A percentile compares a stretch with the other conserved stretches of the same genome.
Conservation (phyloP, 768 basidiomycete genomes). For the Pulveroboletus sp. region DNA sequence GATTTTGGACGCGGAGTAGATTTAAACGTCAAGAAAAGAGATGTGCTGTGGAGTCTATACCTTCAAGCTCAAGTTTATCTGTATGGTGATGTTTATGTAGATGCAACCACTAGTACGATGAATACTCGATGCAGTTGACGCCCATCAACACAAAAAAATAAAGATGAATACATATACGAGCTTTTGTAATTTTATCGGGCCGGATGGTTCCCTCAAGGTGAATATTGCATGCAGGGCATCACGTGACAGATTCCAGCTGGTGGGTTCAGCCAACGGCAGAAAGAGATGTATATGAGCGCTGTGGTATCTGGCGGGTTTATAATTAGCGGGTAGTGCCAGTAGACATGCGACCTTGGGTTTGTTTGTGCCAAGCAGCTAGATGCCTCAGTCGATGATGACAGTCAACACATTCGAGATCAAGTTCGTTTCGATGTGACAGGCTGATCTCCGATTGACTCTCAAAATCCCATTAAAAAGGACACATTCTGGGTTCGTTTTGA, state of each 20-base stretch:
- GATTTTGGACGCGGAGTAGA: not conserved
- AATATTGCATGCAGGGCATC: not conserved
- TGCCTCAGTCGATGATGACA: conserved; percentile 3
- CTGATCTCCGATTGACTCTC: not conserved
- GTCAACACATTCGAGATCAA: not conserved
- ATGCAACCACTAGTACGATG: too few species aligned
- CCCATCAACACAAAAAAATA: too few species aligned
- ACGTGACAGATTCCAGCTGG: not conserved
- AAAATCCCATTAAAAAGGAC: not conserved
- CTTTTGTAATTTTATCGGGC: too few species aligned
- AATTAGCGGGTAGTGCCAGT: not conserved
- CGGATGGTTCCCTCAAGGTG: too few species aligned
- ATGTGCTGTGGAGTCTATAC: not conserved
- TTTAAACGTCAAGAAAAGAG: not conserved
- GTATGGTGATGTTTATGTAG: too few species aligned
- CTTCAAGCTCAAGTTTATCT: too few species aligned
- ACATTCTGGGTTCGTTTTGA: not conserved
- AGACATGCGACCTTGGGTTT: not conserved
- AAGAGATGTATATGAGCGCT: not conserved
- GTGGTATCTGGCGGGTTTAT: not conserved
- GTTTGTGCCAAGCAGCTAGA: not conserved
- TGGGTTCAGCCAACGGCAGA: too few species aligned
- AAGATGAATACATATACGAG: too few species aligned
- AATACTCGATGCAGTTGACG: too few species aligned
- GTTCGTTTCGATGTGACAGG: not conserved